These are phyloP conservation scores for Xylaria palmicola DNA, from an alignment of 495 filamentous ascomycete species.

Conservation along the genomic window DNA sequence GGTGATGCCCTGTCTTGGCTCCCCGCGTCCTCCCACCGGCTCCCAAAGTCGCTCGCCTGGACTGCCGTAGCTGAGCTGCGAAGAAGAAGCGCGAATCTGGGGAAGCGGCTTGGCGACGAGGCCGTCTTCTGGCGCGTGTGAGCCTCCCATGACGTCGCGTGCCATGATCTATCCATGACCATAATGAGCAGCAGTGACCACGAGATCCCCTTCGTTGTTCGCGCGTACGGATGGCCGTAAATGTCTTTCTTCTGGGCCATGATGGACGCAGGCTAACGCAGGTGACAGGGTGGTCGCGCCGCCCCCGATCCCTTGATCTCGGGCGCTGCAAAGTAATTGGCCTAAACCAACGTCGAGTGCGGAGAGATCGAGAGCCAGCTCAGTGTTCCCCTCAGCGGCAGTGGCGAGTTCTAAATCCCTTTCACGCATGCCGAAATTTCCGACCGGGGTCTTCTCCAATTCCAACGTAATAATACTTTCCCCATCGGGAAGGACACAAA, in stretches of 20 bases:
- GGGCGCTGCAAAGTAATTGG: constrained; percentile 4
- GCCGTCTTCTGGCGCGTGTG: neutral
- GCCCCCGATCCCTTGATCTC: constrained; percentile 1
- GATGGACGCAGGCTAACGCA: neutral
- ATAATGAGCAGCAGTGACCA: neutral
- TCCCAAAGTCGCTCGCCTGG: neutral
- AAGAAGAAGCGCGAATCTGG: neutral
- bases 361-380: neutral
- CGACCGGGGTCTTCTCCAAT: neutral
- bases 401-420: too few relatives aligned
- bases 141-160: neutral
- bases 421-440: too few relatives aligned
- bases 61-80: neutral
- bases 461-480: constrained; percentile 8
- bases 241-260: neutral
- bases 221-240: neutral
- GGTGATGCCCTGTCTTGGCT: constrained; percentile 6
- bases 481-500: neutral
- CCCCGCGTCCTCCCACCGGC: neutral
- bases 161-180: neutral
- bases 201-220: neutral
- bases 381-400: neutral
- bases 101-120: constrained; percentile 1
- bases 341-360: neutral
- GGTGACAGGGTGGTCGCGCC: constrained; percentile 8